A percentile compares a stretch with the other conserved stretches of the same genome.
These are phyloP conservation scores for Chlorella sp. DNA, from an alignment of 139 green algal genomes.

Conservation along the genomic window DNA sequence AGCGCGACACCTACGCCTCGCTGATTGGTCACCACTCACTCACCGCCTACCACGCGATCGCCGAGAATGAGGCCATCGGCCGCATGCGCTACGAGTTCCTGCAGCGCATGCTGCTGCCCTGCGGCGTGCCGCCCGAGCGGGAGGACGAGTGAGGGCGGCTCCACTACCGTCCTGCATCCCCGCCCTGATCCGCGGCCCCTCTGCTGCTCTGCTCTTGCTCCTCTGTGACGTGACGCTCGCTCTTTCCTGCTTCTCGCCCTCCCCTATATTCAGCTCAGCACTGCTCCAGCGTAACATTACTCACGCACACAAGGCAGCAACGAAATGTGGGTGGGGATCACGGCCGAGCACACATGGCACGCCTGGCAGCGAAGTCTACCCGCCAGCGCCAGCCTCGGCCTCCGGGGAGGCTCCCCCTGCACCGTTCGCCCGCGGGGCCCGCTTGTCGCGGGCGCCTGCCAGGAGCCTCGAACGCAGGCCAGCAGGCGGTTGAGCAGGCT, in stretches of 20 bases:
- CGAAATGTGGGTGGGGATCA: too few species aligned
- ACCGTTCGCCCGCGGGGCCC: too few species aligned
- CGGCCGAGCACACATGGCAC: too few species aligned
- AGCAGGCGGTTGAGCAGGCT: too few species aligned
- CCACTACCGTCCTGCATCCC: background rate
- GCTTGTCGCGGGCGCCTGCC: too few species aligned
- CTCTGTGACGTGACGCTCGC: background rate
- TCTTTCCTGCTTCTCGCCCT: background rate
- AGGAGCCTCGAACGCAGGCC: too few species aligned
- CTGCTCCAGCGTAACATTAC: too few species aligned
- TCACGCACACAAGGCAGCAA: too few species aligned
- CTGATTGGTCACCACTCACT: conserved; percentile 93
- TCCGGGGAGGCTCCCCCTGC: too few species aligned
- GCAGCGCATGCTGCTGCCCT: conserved; percentile 92
- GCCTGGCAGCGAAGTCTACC: too few species aligned
- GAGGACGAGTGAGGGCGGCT: conserved; percentile 50
- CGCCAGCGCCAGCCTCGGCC: too few species aligned
- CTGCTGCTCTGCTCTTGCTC: background rate
- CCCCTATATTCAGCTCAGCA: background rate
- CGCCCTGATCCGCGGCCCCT: too few species aligned
- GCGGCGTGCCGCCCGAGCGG: conserved; percentile 79
- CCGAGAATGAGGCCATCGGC: conserved; percentile 96
- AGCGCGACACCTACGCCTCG: conserved; percentile 95
- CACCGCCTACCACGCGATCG: conserved; percentile 89
- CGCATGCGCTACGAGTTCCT: conserved; percentile 86